Evolutionary conservation across 2,329 filamentous ascomycete species (phyloP).

Genomic region (Fusarium sp.): DNA sequence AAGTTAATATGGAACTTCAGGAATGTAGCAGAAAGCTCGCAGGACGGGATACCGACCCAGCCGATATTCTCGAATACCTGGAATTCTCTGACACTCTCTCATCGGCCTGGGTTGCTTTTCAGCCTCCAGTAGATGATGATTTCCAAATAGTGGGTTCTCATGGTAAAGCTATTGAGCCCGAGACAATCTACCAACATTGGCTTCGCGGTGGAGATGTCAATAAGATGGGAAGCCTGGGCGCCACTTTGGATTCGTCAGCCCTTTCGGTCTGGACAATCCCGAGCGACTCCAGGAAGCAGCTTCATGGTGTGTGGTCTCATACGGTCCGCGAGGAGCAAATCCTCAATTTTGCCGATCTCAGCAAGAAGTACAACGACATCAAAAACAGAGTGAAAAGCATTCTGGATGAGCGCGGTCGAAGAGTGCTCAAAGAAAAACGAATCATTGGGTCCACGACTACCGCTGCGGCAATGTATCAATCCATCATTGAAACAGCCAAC

Average conservation of each 20-base stretch:
- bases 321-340: conserved; percentile 65
- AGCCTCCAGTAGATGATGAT: conserved; percentile 61
- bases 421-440: conserved; percentile 64
- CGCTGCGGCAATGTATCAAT: conserved; percentile 72
- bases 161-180: conserved; percentile 58
- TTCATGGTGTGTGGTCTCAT: conserved; percentile 59
- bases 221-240: not conserved
- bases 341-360: conserved; percentile 55
- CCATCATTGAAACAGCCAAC: conserved; percentile 64
- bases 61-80: conserved; percentile 58
- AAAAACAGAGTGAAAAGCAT: conserved; percentile 60
- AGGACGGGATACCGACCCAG: not conserved
- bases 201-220: not conserved
- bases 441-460: conserved; percentile 81
- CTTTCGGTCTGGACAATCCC: conserved; percentile 66
- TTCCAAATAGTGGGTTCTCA: conserved; percentile 61
- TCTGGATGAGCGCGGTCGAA: conserved; percentile 58
- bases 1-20: conserved; percentile 46
- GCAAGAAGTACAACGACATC: conserved; percentile 57
- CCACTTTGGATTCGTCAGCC: conserved; percentile 45
- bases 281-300: conserved; percentile 51
- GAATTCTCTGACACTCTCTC: conserved; percentile 66
- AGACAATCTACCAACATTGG: conserved; percentile 44
- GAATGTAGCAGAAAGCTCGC: conserved; percentile 37
- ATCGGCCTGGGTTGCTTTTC: conserved; percentile 69